phyloP scores from a whole-genome alignment of 768 basidiomycete species.

The Leccinum truebloodii region DNA sequence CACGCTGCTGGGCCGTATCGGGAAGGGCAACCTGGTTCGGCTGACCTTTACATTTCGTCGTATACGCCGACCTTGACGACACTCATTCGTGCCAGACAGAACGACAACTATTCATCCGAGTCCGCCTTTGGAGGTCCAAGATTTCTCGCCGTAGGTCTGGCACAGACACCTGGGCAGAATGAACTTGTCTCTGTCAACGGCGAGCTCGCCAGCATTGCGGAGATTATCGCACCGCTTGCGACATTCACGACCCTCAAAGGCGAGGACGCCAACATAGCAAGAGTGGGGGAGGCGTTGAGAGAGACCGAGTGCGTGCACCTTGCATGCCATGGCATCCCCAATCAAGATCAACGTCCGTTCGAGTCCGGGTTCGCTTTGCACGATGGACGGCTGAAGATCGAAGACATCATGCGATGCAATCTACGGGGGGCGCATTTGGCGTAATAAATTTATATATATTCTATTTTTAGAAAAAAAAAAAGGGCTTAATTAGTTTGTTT shows the following conservation, averaged over 20 bases:
- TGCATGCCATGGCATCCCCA: constrained; percentile 25
- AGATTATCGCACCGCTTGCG: background rate
- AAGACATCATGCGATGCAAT: too few relatives aligned
- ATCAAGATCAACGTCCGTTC: constrained; percentile 11
- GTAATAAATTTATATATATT: background rate
- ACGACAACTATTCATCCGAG: background rate
- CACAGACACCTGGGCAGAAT: background rate
- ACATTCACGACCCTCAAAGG: background rate
- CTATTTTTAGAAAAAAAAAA: too few relatives aligned
- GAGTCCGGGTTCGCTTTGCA: constrained; percentile 14
- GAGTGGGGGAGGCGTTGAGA: constrained; percentile 5
- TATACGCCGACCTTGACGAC: background rate
- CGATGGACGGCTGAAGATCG: constrained; percentile 2
- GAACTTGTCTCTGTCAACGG: background rate
- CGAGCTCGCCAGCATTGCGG: background rate
- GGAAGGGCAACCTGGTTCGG: background rate
- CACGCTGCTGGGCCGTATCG: background rate
- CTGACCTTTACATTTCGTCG: background rate
- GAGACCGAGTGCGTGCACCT: constrained; percentile 23
- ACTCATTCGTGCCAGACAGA: background rate
- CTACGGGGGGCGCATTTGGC: background rate
- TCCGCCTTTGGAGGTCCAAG: background rate
- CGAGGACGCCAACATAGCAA: background rate
- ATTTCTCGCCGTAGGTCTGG: background rate
- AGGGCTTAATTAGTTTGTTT: too few relatives aligned